phyloP scores from a whole-genome alignment of 2,329 filamentous ascomycete species.

The Pyrenophora seminiperda region DNA sequence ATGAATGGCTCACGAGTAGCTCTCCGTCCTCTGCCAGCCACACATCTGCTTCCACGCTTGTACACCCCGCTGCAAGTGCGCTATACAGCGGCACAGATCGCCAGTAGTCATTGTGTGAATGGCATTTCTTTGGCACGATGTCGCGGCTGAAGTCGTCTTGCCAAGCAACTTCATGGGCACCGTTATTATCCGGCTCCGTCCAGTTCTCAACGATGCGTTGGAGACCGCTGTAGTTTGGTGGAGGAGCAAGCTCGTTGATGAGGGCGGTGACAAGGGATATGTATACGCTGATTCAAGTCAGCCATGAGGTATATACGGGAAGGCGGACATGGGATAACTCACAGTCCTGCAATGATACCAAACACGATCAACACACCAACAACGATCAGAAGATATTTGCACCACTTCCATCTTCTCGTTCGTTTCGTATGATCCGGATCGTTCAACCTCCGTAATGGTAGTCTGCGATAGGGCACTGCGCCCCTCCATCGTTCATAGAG shows the following conservation, averaged over 20 bases:
- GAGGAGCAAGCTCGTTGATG: conserved; percentile 28
- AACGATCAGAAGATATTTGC: too few relatives aligned
- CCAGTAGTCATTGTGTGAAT: conserved; percentile 55
- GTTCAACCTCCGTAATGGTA: too few relatives aligned
- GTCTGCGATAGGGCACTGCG: too few relatives aligned
- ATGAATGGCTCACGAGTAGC: conserved; percentile 39
- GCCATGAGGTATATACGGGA: background rate
- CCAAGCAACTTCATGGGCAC: conserved; percentile 34
- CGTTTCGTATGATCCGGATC: too few relatives aligned
- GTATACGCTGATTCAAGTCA: conserved; percentile 30
- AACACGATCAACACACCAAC: too few relatives aligned
- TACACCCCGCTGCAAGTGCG: conserved; percentile 49
- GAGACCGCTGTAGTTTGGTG: conserved; percentile 27
- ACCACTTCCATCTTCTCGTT: too few relatives aligned
- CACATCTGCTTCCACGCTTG: conserved; percentile 42
- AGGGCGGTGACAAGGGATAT: conserved; percentile 28
- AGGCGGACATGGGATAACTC: too few relatives aligned
- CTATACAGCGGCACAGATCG: conserved; percentile 48
- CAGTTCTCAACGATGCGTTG: conserved; percentile 32
- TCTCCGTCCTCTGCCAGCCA: conserved; percentile 33
- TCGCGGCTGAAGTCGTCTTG: conserved; percentile 47
- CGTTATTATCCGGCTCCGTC: conserved; percentile 31
- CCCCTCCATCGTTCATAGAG: too few relatives aligned
- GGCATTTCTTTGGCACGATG: conserved; percentile 44
- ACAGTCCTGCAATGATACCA: too few relatives aligned